Percentiles rank a stretch among this genome's conserved stretches.
phyloP scores from a whole-genome alignment of 805 yeast species.

The Osmozyma mogii region DNA sequence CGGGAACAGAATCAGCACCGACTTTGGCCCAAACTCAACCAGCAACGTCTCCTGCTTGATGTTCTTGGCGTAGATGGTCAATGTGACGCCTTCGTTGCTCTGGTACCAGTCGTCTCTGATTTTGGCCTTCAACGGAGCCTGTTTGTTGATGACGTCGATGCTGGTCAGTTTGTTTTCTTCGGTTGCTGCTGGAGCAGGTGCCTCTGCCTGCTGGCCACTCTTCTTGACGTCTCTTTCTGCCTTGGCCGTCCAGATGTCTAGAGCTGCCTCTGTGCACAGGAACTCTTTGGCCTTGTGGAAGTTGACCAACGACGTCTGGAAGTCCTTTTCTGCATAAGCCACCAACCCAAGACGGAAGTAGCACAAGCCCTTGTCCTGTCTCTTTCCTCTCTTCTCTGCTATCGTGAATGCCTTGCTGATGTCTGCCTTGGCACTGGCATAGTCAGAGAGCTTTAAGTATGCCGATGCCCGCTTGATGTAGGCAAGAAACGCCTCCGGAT shows the following conservation, averaged over 20 bases:
- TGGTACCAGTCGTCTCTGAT: constrained; percentile 52
- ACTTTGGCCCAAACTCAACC: constrained; percentile 29
- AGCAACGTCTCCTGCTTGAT: constrained; percentile 43
- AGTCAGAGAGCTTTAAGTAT: constrained; percentile 38
- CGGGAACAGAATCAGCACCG: constrained; percentile 40
- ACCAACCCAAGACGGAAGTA: constrained; percentile 42
- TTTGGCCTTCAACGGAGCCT: constrained; percentile 31
- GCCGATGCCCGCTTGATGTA: constrained; percentile 42
- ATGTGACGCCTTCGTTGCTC: constrained; percentile 43
- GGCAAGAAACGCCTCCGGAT: constrained; percentile 40
- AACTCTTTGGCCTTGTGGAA: constrained; percentile 35
- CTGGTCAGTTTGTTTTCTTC: constrained; percentile 15
- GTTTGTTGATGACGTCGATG: constrained; percentile 27
- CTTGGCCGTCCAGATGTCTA: constrained; percentile 41
- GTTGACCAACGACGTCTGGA: constrained; percentile 30
- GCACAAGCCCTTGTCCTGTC: constrained; percentile 39
- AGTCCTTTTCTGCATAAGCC: constrained; percentile 37
- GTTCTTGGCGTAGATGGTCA: constrained; percentile 65
- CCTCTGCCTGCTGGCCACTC: constrained; percentile 11
- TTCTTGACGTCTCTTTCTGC: constrained; percentile 23
- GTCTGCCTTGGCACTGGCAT: constrained; percentile 41
- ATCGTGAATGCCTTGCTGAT: constrained; percentile 36
- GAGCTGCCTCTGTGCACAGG: constrained; percentile 38
- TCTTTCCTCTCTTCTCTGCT: constrained; percentile 40
- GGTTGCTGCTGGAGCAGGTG: constrained; percentile 2